Conservation (phyloP, 768 basidiomycete species). For the Russula ochroleuca region DNA sequence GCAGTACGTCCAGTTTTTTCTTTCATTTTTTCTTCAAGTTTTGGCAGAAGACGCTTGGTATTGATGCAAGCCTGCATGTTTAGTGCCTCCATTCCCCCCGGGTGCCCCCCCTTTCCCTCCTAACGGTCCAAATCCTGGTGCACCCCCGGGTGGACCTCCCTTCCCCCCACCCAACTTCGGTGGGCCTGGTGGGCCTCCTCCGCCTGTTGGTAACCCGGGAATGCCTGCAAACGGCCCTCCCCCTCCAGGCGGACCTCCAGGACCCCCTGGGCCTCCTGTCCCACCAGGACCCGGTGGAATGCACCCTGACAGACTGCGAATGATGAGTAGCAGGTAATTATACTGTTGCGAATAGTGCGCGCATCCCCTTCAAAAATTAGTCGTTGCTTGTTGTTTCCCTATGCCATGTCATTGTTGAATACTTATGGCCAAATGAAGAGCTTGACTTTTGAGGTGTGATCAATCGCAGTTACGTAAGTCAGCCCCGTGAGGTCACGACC, state of each 20-base stretch:
- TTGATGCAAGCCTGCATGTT: background rate
- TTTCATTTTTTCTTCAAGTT: background rate
- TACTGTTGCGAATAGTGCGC: background rate
- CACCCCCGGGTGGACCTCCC: constrained; percentile 28
- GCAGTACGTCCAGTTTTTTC: constrained; percentile 37
- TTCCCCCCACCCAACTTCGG: constrained; percentile 38
- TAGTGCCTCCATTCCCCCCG: constrained; percentile 49
- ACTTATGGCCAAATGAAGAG: background rate
- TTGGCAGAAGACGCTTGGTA: background rate
- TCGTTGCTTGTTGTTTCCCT: background rate
- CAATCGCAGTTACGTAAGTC: constrained; percentile 12
- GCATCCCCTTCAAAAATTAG: background rate
- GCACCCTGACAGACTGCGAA: constrained; percentile 78
- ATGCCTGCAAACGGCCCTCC: constrained; percentile 12
- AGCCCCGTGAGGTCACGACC: background rate
- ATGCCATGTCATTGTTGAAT: background rate
- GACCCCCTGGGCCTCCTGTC: background rate
- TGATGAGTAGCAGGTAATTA: constrained; percentile 48
- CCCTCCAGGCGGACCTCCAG: constrained; percentile 10
- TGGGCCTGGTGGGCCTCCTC: constrained; percentile 33
- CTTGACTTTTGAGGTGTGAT: too few species aligned
- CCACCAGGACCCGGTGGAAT: constrained; percentile 58
- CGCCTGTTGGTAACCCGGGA: constrained; percentile 15
- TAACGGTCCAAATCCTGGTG: constrained; percentile 13
- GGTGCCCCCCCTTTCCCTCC: constrained; percentile 42